Percentiles rank a stretch among this genome's conserved stretches.
Evolutionary conservation across 805 yeast species (phyloP).

Genomic region (Starmera pachycereana): DNA sequence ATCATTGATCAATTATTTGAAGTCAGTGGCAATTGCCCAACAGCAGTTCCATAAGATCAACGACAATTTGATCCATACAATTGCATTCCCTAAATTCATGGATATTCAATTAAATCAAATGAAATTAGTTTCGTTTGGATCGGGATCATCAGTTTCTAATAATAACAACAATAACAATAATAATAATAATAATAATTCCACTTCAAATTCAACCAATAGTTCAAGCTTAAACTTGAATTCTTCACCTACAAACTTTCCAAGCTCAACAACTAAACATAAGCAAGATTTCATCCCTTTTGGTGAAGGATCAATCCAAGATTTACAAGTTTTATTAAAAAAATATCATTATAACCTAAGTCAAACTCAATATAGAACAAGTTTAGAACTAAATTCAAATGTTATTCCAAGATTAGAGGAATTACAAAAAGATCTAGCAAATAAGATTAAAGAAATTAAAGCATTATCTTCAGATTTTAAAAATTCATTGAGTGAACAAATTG

Average conservation of each 20-base stretch:
- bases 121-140: too few species aligned
- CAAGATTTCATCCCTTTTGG: constrained; percentile 51
- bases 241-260: too few species aligned
- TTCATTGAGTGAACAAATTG: constrained; percentile 58
- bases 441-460: constrained; percentile 78
- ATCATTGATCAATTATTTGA: constrained; percentile 64
- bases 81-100: constrained; percentile 33
- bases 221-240: too few species aligned
- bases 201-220: too few species aligned
- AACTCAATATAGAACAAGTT: constrained; percentile 43
- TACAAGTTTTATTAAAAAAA: constrained; percentile 62
- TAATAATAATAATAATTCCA: too few species aligned
- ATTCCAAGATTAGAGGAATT: constrained; percentile 62
- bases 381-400: constrained; percentile 46
- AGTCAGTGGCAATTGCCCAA: constrained; percentile 70
- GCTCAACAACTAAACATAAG: constrained; percentile 17
- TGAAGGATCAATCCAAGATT: constrained; percentile 69
- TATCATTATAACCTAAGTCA: constrained; percentile 55
- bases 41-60: constrained; percentile 82
- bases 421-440: constrained; percentile 62
- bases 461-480: constrained; percentile 78
- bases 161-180: too few species aligned
- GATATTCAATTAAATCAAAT: constrained; percentile 2
- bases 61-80: constrained; percentile 67
- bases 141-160: too few species aligned